Evolutionary conservation across 202 grass and related monocot species (phyloP).

Genomic region (Zizania palustris): DNA sequence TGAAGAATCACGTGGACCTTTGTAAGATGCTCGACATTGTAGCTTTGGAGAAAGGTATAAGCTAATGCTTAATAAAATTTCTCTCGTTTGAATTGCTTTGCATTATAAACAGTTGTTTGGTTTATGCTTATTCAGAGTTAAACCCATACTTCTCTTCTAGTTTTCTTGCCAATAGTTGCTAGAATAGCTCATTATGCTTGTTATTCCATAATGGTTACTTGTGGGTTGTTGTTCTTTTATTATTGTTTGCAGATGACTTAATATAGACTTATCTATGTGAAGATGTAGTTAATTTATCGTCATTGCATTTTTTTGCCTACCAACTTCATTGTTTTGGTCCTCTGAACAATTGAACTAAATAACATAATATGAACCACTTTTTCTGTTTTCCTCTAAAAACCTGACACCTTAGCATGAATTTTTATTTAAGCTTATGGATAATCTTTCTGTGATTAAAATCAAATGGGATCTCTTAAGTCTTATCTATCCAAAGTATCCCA

Average conservation of each 20-base stretch:
- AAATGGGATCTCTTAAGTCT: neutral
- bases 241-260: neutral
- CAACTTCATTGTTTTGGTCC: neutral
- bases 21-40: slow-evolving; percentile 76
- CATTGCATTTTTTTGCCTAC: neutral
- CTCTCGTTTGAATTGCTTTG: neutral
- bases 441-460: neutral
- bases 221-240: neutral
- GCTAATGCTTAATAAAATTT: neutral
- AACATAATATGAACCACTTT: neutral
- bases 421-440: neutral
- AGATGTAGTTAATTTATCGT: neutral
- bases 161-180: neutral
- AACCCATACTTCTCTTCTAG: neutral
- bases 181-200: slow-evolving; percentile 21
- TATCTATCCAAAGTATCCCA: slow-evolving; percentile 3
- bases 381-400: neutral
- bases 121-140: slow-evolving; percentile 30
- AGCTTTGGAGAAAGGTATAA: slow-evolving; percentile 75
- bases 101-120: neutral
- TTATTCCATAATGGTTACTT: neutral
- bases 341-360: neutral
- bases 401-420: neutral
- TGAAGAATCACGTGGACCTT: slow-evolving; percentile 91
- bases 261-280: neutral